phyloP scores from a whole-genome alignment of 768 basidiomycete genomes.

The Kwoniella europaea region DNA sequence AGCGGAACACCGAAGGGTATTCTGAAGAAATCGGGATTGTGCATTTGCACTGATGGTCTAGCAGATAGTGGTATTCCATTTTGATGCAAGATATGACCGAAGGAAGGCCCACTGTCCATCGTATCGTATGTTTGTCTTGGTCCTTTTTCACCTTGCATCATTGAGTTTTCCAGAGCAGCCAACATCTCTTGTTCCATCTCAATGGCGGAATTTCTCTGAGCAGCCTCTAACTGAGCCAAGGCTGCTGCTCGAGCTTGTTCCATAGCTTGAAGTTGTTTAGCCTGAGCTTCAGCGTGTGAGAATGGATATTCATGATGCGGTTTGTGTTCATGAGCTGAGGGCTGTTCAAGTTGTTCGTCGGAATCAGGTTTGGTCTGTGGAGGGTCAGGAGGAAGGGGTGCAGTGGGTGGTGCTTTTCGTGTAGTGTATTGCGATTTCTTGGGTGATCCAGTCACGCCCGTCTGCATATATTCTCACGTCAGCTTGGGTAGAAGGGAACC shows the following conservation, averaged over 20 bases:
- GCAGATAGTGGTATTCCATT: constrained; percentile 39
- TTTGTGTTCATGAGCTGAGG: constrained; percentile 35
- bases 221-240: constrained; percentile 42
- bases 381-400: constrained; percentile 15
- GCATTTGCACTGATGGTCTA: constrained; percentile 17
- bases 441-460: constrained; percentile 16
- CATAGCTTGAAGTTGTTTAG: constrained; percentile 44
- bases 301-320: constrained; percentile 49
- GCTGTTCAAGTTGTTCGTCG: constrained; percentile 2
- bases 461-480: background rate
- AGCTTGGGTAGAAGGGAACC: background rate
- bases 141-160: constrained; percentile 23
- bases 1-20: constrained; percentile 48
- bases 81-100: constrained; percentile 48
- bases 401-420: constrained; percentile 18
- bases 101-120: constrained; percentile 50
- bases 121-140: constrained; percentile 50
- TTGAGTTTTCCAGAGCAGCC: background rate
- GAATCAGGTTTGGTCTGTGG: constrained; percentile 31
- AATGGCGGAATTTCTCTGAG: constrained; percentile 14
- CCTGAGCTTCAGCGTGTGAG: constrained; percentile 37
- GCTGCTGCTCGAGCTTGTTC: constrained; percentile 38
- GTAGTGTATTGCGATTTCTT: constrained; percentile 12
- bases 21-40: constrained; percentile 29
- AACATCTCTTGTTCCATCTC: constrained; percentile 22